A percentile compares a stretch with the other conserved stretches of the same genome.
These are phyloP conservation scores for Penicillium thymicola DNA, from an alignment of 2,329 filamentous ascomycete species.

Conservation along the genomic window DNA sequence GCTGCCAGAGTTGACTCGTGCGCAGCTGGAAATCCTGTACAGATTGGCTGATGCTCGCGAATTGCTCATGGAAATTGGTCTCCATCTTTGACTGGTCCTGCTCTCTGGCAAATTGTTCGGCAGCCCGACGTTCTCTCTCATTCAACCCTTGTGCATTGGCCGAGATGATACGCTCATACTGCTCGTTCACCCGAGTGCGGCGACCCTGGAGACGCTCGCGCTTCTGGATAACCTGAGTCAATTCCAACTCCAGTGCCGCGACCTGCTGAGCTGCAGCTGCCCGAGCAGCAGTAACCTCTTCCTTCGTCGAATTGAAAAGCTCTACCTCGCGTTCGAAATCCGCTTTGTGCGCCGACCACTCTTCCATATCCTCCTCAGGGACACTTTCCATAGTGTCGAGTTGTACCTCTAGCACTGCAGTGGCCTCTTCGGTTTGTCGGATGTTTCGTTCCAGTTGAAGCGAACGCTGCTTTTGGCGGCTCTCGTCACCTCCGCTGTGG, in stretches of 20 bases:
- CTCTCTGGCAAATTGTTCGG: constrained; percentile 46
- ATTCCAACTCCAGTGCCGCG: constrained; percentile 52
- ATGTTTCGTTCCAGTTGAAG: constrained; percentile 62
- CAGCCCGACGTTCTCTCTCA: constrained; percentile 51
- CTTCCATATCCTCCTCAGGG: constrained; percentile 54
- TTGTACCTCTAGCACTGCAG: constrained; percentile 52
- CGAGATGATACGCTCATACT: constrained; percentile 58
- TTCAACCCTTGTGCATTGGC: constrained; percentile 58
- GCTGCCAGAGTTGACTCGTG: constrained; percentile 45
- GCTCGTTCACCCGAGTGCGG: constrained; percentile 57
- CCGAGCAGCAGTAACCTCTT: constrained; percentile 51
- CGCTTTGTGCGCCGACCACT: constrained; percentile 52
- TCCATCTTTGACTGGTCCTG: constrained; percentile 46
- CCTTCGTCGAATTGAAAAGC: constrained; percentile 49
- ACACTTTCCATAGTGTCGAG: constrained; percentile 55
- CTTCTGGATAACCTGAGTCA: constrained; percentile 52
- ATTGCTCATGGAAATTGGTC: constrained; percentile 42
- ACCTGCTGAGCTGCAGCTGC: constrained; percentile 52
- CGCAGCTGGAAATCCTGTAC: constrained; percentile 45
- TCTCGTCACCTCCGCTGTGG: constrained; percentile 59
- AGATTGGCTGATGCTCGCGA: constrained; percentile 41
- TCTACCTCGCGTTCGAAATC: constrained; percentile 55
- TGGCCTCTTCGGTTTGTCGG: constrained; percentile 61
- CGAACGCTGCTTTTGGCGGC: constrained; percentile 59
- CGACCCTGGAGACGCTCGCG: constrained; percentile 59